Evolutionary conservation across 2,329 filamentous ascomycete genomes (phyloP).

Genomic region (Helotiales sp.): DNA sequence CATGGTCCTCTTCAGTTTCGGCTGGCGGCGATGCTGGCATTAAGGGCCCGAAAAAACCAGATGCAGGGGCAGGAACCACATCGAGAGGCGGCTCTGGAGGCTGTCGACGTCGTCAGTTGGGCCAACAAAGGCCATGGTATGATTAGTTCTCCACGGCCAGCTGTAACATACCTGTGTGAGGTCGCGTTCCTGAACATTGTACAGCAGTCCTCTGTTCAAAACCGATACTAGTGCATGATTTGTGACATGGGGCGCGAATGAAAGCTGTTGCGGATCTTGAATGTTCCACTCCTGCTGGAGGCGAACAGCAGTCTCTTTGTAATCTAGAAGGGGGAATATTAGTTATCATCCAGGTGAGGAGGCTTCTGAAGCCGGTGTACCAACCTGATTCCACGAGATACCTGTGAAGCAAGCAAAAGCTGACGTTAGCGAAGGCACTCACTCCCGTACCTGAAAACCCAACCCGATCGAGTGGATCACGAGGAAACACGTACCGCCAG

Average conservation of each 20-base stretch:
- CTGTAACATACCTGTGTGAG: conserved; percentile 37
- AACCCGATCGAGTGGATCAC: conserved; percentile 37
- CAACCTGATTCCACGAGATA: conserved; percentile 45
- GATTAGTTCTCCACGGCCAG: conserved; percentile 14
- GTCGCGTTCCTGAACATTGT: conserved; percentile 63
- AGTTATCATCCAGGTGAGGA: conserved; percentile 16
- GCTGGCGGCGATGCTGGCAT: conserved; percentile 35
- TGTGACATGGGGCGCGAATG: conserved; percentile 68
- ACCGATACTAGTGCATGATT: conserved; percentile 67
- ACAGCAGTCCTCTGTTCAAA: conserved; percentile 67
- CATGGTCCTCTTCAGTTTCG: conserved; percentile 38
- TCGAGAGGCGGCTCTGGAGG: conserved; percentile 25
- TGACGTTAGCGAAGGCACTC: conserved; percentile 40
- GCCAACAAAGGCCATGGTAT: conserved; percentile 2
- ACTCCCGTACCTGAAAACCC: conserved; percentile 34
- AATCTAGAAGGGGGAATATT: conserved; percentile 54
- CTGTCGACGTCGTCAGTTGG: conserved; percentile 22
- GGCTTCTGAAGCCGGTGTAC: conserved; percentile 27
- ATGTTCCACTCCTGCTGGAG: conserved; percentile 73
- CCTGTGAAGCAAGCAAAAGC: conserved; percentile 37
- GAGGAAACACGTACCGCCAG: conserved; percentile 63
- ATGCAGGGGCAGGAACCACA: conserved; percentile 27
- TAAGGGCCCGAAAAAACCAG: conserved; percentile 44
- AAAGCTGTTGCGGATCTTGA: conserved; percentile 64
- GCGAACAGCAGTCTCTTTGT: conserved; percentile 69